Evolutionary conservation across 1,139 yeast species (phyloP).

Genomic region (Candida sanyaensis): DNA sequence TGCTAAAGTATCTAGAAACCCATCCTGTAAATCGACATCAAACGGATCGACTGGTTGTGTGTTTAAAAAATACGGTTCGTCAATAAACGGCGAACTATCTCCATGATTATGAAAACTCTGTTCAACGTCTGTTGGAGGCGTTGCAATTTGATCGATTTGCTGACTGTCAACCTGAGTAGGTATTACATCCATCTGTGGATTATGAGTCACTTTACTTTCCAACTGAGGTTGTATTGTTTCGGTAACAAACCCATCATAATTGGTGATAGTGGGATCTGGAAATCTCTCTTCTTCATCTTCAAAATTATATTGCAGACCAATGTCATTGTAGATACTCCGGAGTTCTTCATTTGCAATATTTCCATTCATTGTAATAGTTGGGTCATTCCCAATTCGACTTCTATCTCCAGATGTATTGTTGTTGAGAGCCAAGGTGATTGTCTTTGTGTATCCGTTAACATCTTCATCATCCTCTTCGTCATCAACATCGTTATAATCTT

Average conservation of each 20-base stretch:
- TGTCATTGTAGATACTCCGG: slow-evolving; percentile 73
- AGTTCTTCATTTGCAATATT: slow-evolving; percentile 78
- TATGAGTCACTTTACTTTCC: not conserved
- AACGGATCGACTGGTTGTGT: slow-evolving; percentile 17
- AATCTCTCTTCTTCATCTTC: slow-evolving; percentile 29
- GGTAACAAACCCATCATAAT: slow-evolving; percentile 54
- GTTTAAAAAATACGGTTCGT: slow-evolving; percentile 28
- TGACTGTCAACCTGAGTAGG: slow-evolving; percentile 5
- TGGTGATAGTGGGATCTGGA: slow-evolving; percentile 33
- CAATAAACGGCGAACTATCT: slow-evolving; percentile 52
- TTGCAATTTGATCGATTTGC: slow-evolving; percentile 13
- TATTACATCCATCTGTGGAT: not conserved
- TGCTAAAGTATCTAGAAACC: slow-evolving; percentile 24
- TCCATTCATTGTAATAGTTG: slow-evolving; percentile 79
- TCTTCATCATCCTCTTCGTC: not conserved
- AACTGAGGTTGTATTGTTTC: slow-evolving; percentile 39
- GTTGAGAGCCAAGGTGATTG: slow-evolving; percentile 38
- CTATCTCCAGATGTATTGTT: slow-evolving; percentile 15
- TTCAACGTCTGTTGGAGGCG: slow-evolving; percentile 37
- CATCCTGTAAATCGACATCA: slow-evolving; percentile 24
- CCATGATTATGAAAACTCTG: slow-evolving; percentile 17
- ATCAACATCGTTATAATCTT: slow-evolving; percentile 9
- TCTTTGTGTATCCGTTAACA: slow-evolving; percentile 14
- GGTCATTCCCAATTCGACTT: slow-evolving; percentile 46
- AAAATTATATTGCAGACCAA: slow-evolving; percentile 35